A percentile compares a stretch with the other conserved stretches of the same genome.
Conservation (phyloP, 345 rosid genomes). For the Sonneratia caseolaris region DNA sequence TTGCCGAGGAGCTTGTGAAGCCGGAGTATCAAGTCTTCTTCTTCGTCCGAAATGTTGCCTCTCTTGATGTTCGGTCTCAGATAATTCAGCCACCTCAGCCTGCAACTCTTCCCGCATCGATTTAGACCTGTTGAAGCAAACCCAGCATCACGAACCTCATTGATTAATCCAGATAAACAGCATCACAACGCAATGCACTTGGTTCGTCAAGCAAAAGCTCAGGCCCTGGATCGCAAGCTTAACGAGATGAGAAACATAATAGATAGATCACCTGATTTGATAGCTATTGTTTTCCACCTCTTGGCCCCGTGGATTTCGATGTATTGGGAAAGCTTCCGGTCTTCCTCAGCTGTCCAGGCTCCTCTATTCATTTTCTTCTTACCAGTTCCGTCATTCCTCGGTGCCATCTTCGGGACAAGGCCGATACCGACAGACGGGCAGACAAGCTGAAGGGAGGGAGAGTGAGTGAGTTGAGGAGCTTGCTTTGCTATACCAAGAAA, state of each 20-base stretch:
- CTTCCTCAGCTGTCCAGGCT: constrained; percentile 60
- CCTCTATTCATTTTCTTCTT: constrained; percentile 38
- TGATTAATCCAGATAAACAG: too few species aligned
- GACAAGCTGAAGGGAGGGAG: too few species aligned
- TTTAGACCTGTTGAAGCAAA: constrained; percentile 23
- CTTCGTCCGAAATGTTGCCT: constrained; percentile 53
- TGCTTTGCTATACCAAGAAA: too few species aligned
- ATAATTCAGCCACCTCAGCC: constrained; percentile 58
- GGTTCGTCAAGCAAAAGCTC: too few species aligned
- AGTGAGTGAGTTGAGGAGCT: too few species aligned
- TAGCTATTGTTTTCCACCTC: constrained; percentile 46
- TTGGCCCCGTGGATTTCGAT: constrained; percentile 46
- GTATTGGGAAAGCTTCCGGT: constrained; percentile 33
- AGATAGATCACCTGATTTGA: constrained; percentile 32
- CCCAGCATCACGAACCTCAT: background rate
- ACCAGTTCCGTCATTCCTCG: constrained; percentile 14
- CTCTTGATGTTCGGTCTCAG: constrained; percentile 54
- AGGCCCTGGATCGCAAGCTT: too few species aligned
- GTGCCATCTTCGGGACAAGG: constrained; percentile 23
- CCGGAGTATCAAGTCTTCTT: constrained; percentile 48
- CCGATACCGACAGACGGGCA: background rate
- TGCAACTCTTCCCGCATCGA: constrained; percentile 56
- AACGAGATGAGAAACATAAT: background rate
- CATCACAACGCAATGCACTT: too few species aligned
- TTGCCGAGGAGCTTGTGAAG: constrained; percentile 53